A percentile compares a stretch with the other conserved stretches of the same genome.
These are phyloP conservation scores for Leccinum fallax DNA, from an alignment of 1,284 basidiomycete species.

Conservation along the genomic window DNA sequence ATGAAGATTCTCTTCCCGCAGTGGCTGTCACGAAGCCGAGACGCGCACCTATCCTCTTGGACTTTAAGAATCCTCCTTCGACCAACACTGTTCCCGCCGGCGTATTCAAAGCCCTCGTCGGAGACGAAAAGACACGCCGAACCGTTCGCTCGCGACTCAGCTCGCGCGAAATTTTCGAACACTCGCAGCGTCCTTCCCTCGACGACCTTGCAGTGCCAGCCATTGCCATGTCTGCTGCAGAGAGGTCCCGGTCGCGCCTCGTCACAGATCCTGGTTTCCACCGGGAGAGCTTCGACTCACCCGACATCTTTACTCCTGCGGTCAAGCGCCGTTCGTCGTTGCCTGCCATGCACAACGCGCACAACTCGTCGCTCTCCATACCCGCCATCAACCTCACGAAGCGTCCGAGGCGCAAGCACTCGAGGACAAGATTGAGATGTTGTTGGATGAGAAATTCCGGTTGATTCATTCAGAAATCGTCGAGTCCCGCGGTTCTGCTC, in stretches of 20 bases:
- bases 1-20: constrained; percentile 35
- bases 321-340: constrained; percentile 60
- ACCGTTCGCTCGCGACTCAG: constrained; percentile 72
- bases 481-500: constrained; percentile 22
- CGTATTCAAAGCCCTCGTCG: constrained; percentile 75
- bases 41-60: constrained; percentile 76
- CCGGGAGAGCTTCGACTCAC: constrained; percentile 28
- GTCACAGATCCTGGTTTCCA: constrained; percentile 54
- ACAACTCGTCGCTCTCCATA: constrained; percentile 43
- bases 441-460: constrained; percentile 71
- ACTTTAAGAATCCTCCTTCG: constrained; percentile 74
- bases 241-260: constrained; percentile 51
- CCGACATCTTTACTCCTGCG: constrained; percentile 55
- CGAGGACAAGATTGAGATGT: constrained; percentile 57
- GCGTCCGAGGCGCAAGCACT: constrained; percentile 57
- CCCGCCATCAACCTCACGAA: constrained; percentile 55
- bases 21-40: constrained; percentile 50
- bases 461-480: constrained; percentile 47
- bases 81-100: constrained; percentile 80
- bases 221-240: constrained; percentile 54
- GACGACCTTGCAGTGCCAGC: constrained; percentile 70
- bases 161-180: constrained; percentile 65
- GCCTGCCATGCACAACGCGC: constrained; percentile 52
- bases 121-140: constrained; percentile 65
- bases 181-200: constrained; percentile 65